Base-by-base conservation (phyloP, 176 grass and related monocot species). In the Bolboschoenus planiculmis region DNA sequence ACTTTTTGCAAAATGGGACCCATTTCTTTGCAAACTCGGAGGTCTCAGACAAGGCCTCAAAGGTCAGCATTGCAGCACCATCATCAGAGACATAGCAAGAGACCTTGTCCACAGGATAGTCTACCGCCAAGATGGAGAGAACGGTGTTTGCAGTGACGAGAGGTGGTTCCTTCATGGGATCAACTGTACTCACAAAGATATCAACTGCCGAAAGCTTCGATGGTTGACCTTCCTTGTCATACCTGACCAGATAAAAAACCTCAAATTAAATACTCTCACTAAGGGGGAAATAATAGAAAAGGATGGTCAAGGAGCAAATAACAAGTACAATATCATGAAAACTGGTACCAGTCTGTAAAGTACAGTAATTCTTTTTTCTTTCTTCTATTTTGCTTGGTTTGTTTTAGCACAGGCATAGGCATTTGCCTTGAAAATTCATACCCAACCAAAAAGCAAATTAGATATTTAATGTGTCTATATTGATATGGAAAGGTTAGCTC, bases 41-140 rank as follows among this genome's bases (percentile, higher is more conserved):
- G 81, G 95, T 97, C 89, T 92, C 95, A 21, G 90, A 97, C 59
- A 97, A 68, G 82, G 88, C 95, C 84, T 97, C 95, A 46, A 92
- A 94, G 20, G 92, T 97, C 24, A 97, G 87, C 95, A 97, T 94
- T 27, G 92, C 95, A 79, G 90, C 95, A 89, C 92, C 95, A 91
- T 97, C 92, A 85, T 97, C 94, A 91, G 94, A 97, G 43, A 97
- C 92, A 88, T 97, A 97, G 83, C 95, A 97, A 79, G 95, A 97
- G 39, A 94, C 70, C 81, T 94, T 97, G 14, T 94, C 90, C 59
- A 97, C 85, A 0, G 92, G 95, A 84, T 94, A 97, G 83, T 94
- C 92, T 39, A 97, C 92, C 16, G 94, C 81, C 60, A 97, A 90
- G 64, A 94, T 97, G 39, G 92, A 97, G 67, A 97, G 90, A 83